Percentiles rank a stretch among this genome's conserved stretches.
Evolutionary conservation across 2,329 filamentous ascomycete genomes (phyloP).

Genomic region (Diaporthe vexans): DNA sequence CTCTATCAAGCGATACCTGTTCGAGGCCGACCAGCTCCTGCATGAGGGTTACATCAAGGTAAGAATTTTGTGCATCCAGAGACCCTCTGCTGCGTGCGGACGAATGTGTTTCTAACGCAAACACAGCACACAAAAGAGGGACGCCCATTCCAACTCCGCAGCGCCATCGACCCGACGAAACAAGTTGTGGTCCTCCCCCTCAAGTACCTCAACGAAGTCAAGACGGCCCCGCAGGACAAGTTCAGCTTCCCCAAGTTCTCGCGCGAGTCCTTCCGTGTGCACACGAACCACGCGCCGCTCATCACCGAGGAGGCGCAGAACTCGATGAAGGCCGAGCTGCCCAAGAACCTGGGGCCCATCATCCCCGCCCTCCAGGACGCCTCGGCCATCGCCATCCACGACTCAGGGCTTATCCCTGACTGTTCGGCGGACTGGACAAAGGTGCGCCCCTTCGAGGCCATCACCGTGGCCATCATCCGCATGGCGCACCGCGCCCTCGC

Average conservation of each 20-base stretch:
- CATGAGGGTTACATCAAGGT: neutral
- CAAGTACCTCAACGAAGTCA: neutral
- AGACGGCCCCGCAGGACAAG: neutral
- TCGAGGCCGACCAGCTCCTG: neutral
- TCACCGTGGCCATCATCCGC: too few relatives aligned
- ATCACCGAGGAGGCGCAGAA: too few relatives aligned
- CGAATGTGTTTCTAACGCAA: neutral
- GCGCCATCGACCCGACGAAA: neutral
- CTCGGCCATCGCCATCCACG: too few relatives aligned
- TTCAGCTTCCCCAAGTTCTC: conserved; percentile 10
- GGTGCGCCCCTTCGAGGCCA: too few relatives aligned
- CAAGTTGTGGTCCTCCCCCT: neutral
- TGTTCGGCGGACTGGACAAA: too few relatives aligned
- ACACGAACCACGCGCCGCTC: conserved; percentile 4
- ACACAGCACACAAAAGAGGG: neutral
- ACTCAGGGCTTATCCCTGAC: too few relatives aligned
- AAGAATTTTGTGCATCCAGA: too few relatives aligned
- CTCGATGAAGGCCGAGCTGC: too few relatives aligned
- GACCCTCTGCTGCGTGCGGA: too few relatives aligned
- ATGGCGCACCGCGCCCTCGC: too few relatives aligned
- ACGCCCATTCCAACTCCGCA: neutral
- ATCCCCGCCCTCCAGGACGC: too few relatives aligned
- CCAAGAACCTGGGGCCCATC: too few relatives aligned
- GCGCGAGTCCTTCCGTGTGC: neutral
- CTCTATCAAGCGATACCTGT: neutral